Evolutionary conservation across 306 rosid genomes (phyloP).

Genomic region (Medicago arabica): DNA sequence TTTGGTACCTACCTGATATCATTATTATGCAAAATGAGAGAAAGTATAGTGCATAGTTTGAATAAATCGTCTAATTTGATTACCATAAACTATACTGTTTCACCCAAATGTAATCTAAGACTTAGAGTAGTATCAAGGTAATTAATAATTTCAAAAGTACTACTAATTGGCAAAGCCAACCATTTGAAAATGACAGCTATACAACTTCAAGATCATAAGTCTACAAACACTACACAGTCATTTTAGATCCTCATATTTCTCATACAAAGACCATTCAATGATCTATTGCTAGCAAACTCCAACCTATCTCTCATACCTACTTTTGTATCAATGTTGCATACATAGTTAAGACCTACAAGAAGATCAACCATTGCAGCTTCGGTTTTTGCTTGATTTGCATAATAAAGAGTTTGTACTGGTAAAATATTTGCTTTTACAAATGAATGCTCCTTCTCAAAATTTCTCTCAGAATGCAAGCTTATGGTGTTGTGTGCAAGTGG

Average conservation of each 20-base stretch:
- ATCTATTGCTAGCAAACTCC: conserved; percentile 44
- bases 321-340: conserved; percentile 55
- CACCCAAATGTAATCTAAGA: conserved; percentile 15
- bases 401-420: conserved; percentile 79
- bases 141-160: not conserved
- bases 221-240: conserved; percentile 39
- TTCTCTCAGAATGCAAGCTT: conserved; percentile 82
- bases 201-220: conserved; percentile 25
- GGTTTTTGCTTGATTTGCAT: conserved; percentile 70
- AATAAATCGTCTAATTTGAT: not conserved
- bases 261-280: conserved; percentile 35
- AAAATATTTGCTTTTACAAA: conserved; percentile 52
- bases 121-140: conserved; percentile 10
- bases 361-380: conserved; percentile 85
- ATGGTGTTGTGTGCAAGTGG: conserved; percentile 85
- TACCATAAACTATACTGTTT: conserved; percentile 6
- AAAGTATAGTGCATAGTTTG: not conserved
- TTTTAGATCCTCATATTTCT: conserved; percentile 41
- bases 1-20: too few relatives aligned
- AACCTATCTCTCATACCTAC: conserved; percentile 36
- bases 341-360: conserved; percentile 78
- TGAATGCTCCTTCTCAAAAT: conserved; percentile 67
- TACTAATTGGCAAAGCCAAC: conserved; percentile 18
- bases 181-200: conserved; percentile 39
- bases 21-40: not conserved